Evolutionary conservation across 345 rosid species (phyloP).

Genomic region (Syzygium jambos): DNA sequence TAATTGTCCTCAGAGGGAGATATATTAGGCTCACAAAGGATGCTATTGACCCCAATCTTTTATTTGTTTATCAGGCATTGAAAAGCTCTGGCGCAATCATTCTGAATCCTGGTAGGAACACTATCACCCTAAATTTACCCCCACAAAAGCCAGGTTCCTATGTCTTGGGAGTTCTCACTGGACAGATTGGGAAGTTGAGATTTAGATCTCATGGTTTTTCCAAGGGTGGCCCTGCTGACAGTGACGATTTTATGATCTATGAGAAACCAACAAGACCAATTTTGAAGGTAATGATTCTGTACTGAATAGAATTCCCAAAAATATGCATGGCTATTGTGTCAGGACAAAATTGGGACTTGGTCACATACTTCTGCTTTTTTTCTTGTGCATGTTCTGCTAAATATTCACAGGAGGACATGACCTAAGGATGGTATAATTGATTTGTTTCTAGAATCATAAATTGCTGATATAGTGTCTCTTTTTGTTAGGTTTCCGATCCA

Average conservation of each 20-base stretch:
- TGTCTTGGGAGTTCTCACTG: slow-evolving; percentile 90
- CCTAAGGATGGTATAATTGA: not conserved
- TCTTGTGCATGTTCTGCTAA: not conserved
- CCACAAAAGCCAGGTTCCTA: slow-evolving; percentile 94
- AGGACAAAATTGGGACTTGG: not conserved
- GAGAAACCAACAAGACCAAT: slow-evolving; percentile 93
- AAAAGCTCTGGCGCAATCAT: slow-evolving; percentile 64
- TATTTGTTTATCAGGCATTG: slow-evolving; percentile 56
- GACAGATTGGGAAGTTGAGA: slow-evolving; percentile 88
- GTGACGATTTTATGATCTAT: slow-evolving; percentile 93
- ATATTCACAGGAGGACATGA: not conserved
- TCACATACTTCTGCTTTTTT: not conserved
- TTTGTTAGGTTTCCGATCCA: slow-evolving; percentile 68
- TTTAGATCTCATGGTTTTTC: slow-evolving; percentile 96
- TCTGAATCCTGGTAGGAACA: slow-evolving; percentile 69
- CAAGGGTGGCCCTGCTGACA: slow-evolving; percentile 91
- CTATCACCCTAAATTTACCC: slow-evolving; percentile 61
- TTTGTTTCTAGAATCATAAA: not conserved
- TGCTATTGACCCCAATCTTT: not conserved
- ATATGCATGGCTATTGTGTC: not conserved
- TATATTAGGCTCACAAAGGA: not conserved
- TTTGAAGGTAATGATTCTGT: slow-evolving; percentile 53
- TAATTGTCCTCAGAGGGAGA: not conserved
- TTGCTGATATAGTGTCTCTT: slow-evolving; percentile 6
- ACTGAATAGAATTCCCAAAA: slow-evolving; percentile 1